Conservation (phyloP, 2,329 filamentous ascomycete species). For the Hymenoscyphus fraxineus region DNA sequence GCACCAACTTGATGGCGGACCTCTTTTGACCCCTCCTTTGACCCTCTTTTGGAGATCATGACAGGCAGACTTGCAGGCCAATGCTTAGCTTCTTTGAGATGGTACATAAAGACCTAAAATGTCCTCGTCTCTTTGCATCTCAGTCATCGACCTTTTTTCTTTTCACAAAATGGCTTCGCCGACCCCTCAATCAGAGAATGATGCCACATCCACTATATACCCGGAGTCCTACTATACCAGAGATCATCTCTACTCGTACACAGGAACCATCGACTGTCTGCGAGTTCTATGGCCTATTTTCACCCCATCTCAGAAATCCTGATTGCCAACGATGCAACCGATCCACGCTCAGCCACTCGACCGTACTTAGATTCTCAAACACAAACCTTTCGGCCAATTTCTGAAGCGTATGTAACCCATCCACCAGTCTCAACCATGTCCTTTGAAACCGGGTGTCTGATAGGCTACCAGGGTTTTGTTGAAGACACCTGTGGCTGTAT, state of each 20-base stretch:
- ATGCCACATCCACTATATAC: not conserved
- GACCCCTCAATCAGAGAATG: not conserved
- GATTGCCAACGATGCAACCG: too few species aligned
- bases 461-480: not conserved
- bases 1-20: too few species aligned
- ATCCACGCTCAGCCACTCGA: too few species aligned
- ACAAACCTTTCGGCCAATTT: too few species aligned
- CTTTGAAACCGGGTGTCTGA: not conserved
- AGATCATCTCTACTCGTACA: not conserved
- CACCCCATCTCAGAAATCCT: too few species aligned
- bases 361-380: too few species aligned
- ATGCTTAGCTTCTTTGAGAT: too few species aligned
- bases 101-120: not conserved
- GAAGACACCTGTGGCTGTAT: not conserved
- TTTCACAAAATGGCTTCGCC: not conserved
- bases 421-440: not conserved
- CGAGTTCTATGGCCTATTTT: too few species aligned
- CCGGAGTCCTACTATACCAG: not conserved
- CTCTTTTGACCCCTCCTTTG: too few species aligned
- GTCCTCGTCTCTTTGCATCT: not conserved
- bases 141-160: not conserved
- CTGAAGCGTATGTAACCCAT: not conserved
- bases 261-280: too few species aligned
- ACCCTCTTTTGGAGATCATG: too few species aligned
- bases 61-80: too few species aligned